Percentiles rank a stretch among this genome's conserved stretches.
Evolutionary conservation across 176 grass and related monocot species (phyloP).

Genomic region (Tillandsia leiboldiana): DNA sequence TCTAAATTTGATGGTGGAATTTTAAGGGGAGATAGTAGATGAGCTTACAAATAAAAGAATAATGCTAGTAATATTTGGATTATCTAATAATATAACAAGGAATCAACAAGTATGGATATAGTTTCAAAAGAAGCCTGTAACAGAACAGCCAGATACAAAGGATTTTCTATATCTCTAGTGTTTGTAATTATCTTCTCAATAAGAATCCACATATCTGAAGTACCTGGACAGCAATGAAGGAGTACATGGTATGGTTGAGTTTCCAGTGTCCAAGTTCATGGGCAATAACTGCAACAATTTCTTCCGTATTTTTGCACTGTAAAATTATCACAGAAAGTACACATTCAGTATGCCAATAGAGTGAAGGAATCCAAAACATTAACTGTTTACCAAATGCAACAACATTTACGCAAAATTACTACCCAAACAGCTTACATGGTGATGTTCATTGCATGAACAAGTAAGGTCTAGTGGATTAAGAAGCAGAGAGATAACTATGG

Average conservation of each 20-base stretch:
- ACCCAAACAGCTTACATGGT: too few species aligned
- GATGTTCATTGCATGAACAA: too few species aligned
- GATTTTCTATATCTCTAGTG: not conserved
- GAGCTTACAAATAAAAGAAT: too few species aligned
- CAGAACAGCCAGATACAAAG: not conserved
- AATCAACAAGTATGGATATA: constrained; percentile 7
- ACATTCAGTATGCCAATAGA: constrained; percentile 3
- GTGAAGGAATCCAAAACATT: not conserved
- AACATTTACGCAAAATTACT: not conserved
- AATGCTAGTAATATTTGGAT: too few species aligned
- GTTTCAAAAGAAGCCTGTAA: not conserved
- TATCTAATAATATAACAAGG: too few species aligned
- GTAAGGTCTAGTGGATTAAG: too few species aligned
- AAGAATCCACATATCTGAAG: not conserved
- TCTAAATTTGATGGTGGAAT: too few species aligned
- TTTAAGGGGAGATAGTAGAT: too few species aligned
- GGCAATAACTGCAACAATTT: constrained; percentile 96
- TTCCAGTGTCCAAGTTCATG: constrained; percentile 99
- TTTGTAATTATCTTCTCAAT: not conserved
- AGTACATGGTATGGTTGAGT: constrained; percentile 90
- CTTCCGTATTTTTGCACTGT: constrained; percentile 84
- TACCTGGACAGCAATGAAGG: constrained; percentile 91
- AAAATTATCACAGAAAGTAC: constrained; percentile 15
- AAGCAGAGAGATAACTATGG: too few species aligned
- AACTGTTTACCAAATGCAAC: not conserved